Evolutionary conservation across 139 green algal genomes (phyloP), one percentile per base, ranked within the genome.

Genomic region (Ulvella scutata): DNA sequence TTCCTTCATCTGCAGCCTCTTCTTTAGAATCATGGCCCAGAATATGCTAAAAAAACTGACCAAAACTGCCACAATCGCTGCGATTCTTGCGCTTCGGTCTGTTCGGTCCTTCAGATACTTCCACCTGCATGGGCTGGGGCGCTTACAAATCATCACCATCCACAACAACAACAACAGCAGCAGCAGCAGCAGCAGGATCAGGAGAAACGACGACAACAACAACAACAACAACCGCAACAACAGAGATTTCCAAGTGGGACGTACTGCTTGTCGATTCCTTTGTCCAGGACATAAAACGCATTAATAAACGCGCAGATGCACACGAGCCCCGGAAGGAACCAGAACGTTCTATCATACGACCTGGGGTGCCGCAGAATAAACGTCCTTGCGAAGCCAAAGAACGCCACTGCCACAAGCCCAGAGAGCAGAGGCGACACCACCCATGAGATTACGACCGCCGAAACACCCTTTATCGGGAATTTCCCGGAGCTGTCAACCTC

Each of bases 281-380:
- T 90, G 76, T 89, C 82, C 44, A 88, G 85, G 74, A 93, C 85
- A 74, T 88, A 88, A 72, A 87, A 85, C 2, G 76, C 72, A 62
- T 84, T 88, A 23, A 91, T 37, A 43, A 84, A 84, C 29, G 87
- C 39, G 38, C 81, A 82, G 10, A 87, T 17, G 37, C 43, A 76
- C 3, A 89, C 61, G 37, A 87, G 61, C 74, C 35, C 39, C 76
- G 59, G 43, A 72, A 7, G 21, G 44, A 20, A 80, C 77, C 26
- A 38, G 60, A 79, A 62, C 34, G 77, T 77, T 1, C 76, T 43
- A 72, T 77, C 81, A 78, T 85, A 79, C 73, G 39, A 72, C 29
- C 82, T 76, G 4, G 72, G n/a, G 37, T 33, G 26, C 7, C 83
- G 61, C 26, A 91, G 81, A 23, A 89, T 76, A 35, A 82, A 72